Conservation (phyloP, 768 basidiomycete species). For the Suillus decipiens region DNA sequence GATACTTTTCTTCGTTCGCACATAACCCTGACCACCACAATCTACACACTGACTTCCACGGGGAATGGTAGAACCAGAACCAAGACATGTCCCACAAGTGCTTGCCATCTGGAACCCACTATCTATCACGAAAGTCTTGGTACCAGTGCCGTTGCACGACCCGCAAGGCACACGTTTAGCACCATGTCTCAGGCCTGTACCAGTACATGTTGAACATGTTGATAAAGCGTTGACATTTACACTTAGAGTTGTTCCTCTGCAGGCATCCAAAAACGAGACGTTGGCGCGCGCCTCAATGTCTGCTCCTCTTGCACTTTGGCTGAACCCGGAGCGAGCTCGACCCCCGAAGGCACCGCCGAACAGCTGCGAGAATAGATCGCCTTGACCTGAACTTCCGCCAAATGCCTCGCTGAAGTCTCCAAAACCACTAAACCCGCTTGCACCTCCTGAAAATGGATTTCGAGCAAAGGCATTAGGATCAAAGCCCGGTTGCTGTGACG, state of each 20-base stretch:
- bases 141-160: conserved; percentile 84
- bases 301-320: conserved; percentile 58
- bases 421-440: conserved; percentile 72
- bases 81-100: conserved; percentile 82
- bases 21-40: conserved; percentile 88
- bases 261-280: conserved; percentile 92
- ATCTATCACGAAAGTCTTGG: conserved; percentile 86
- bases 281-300: conserved; percentile 80
- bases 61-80: conserved; percentile 79
- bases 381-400: conserved; percentile 42
- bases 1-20: conserved; percentile 75
- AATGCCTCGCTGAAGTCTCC: conserved; percentile 67
- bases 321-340: conserved; percentile 43
- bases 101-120: conserved; percentile 97
- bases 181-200: conserved; percentile 84
- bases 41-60: conserved; percentile 72
- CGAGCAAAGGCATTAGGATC: conserved; percentile 83
- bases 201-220: conserved; percentile 82
- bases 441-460: conserved; percentile 47
- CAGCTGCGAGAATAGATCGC: conserved; percentile 83
- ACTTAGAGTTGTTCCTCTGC: conserved; percentile 79
- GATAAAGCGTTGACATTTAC: conserved; percentile 79
- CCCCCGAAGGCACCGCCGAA: conserved; percentile 72
- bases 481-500: conserved; percentile 93
- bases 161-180: conserved; percentile 78